phyloP scores from a whole-genome alignment of 2,329 filamentous ascomycete species.

The Cordyceps fumosorosea region DNA sequence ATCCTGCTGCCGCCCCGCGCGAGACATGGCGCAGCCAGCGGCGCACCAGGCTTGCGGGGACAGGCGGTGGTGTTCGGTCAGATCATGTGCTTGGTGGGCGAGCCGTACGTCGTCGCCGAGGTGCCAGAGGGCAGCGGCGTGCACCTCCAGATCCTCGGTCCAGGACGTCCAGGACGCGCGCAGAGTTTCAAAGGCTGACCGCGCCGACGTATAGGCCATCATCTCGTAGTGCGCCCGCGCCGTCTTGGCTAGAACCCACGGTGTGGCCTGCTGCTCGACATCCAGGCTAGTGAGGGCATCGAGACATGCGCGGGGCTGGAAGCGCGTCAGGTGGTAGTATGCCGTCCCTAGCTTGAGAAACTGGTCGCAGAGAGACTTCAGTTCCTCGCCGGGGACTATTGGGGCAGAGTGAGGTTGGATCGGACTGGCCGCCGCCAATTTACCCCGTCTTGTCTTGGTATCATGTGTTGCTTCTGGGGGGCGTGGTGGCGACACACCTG shows the following conservation, averaged over 20 bases:
- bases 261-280: background rate
- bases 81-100: background rate
- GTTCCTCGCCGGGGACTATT: background rate
- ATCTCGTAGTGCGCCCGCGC: background rate
- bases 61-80: background rate
- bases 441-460: background rate
- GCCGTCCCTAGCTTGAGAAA: background rate
- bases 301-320: background rate
- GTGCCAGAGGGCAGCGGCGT: background rate
- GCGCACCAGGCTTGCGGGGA: background rate
- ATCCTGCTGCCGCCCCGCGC: background rate
- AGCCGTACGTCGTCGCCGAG: background rate
- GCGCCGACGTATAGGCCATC: background rate
- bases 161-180: background rate
- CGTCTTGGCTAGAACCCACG: background rate
- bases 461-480: background rate
- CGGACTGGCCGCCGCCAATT: too few relatives aligned
- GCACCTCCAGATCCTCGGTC: background rate
- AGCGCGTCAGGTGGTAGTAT: background rate
- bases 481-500: too few relatives aligned
- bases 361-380: background rate
- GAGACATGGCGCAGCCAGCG: background rate
- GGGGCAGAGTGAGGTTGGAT: too few relatives aligned
- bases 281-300: background rate
- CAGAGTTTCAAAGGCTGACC: background rate